Conservation (phyloP, 306 rosid genomes). For the Cucumis cinereus region DNA sequence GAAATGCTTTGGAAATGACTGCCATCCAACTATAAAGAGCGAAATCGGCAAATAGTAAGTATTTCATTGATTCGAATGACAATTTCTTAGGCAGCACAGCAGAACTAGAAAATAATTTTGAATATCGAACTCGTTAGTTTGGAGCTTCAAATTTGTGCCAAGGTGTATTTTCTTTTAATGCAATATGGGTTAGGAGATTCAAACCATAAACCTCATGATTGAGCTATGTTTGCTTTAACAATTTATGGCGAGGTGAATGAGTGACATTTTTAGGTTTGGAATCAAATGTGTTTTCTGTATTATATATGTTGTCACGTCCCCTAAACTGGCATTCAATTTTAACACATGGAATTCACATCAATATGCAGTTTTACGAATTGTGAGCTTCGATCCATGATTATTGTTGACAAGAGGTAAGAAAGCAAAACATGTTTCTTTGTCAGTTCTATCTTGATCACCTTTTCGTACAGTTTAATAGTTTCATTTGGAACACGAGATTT, state of each 20-base stretch:
- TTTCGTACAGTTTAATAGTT: background rate
- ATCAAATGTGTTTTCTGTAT: background rate
- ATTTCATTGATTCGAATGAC: background rate
- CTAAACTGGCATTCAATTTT: background rate
- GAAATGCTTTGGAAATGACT: conserved; percentile 66
- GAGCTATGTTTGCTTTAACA: too few species aligned
- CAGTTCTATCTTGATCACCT: background rate
- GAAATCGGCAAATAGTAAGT: conserved; percentile 30
- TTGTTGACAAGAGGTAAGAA: conserved; percentile 75
- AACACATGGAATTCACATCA: background rate
- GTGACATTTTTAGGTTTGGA: too few species aligned
- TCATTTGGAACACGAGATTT: background rate
- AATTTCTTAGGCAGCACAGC: background rate
- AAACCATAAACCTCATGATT: too few species aligned
- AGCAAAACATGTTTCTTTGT: conserved; percentile 25
- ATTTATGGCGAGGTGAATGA: too few species aligned
- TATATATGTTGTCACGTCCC: background rate
- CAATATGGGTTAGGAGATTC: too few species aligned
- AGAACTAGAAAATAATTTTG: background rate
- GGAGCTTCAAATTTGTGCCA: too few species aligned
- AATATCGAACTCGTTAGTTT: too few species aligned
- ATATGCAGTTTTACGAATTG: conserved; percentile 70
- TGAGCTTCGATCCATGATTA: conserved; percentile 78
- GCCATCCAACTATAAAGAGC: conserved; percentile 57
- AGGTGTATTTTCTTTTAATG: too few species aligned